Evolutionary conservation across 345 rosid species (phyloP).

Genomic region (Syzygium aromaticum): DNA sequence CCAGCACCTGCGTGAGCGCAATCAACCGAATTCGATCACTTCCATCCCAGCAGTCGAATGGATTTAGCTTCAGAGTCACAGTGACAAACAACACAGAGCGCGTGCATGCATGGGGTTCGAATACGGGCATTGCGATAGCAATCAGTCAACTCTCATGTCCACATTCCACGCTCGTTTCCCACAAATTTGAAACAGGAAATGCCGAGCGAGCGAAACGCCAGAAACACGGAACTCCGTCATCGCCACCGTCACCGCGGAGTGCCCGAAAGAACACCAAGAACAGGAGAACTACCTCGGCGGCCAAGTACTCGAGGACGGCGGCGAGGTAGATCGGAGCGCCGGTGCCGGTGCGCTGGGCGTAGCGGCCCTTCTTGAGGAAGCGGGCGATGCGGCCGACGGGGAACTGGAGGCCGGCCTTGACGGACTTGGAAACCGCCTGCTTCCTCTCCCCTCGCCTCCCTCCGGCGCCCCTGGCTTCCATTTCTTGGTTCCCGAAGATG

Average conservation of each 20-base stretch:
- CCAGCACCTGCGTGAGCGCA: constrained; percentile 8
- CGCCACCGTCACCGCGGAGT: too few relatives aligned
- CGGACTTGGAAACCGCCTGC: constrained; percentile 53
- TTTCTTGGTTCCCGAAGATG: not conserved
- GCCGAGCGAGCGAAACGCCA: too few relatives aligned
- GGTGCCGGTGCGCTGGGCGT: constrained; percentile 49
- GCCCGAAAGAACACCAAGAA: not conserved
- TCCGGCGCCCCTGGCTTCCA: constrained; percentile 57
- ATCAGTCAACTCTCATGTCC: too few relatives aligned
- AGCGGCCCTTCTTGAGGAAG: constrained; percentile 63
- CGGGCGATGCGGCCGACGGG: constrained; percentile 75
- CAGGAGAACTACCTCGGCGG: constrained; percentile 42
- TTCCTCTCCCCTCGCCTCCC: constrained; percentile 56
- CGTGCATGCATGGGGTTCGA: too few relatives aligned
- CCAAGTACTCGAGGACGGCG: constrained; percentile 75
- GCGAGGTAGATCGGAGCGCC: constrained; percentile 73
- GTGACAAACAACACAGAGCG: not conserved
- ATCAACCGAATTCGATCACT: not conserved
- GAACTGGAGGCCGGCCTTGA: constrained; percentile 69
- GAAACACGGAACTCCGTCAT: too few relatives aligned
- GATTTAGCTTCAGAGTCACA: not conserved
- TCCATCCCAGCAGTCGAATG: not conserved
- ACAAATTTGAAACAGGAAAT: too few relatives aligned
- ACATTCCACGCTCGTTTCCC: too few relatives aligned
- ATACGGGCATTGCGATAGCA: not conserved